Base-by-base conservation (phyloP, 805 yeast genomes). In the Ogataea glucozyma region DNA sequence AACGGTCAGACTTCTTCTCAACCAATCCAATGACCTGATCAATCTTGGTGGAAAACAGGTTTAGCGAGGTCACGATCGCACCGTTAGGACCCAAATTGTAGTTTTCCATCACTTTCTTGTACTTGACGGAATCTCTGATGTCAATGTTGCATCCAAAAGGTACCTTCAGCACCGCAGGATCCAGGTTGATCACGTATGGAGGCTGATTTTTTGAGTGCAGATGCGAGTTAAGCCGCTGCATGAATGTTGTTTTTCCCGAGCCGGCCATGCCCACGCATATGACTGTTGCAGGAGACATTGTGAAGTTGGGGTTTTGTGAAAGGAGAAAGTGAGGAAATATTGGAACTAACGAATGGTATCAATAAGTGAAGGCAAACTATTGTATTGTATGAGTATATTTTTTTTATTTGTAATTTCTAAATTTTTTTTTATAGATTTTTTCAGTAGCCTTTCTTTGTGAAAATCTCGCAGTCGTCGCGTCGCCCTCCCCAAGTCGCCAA, bases 81-180 rank as follows among this genome's bases (percentile, higher is more conserved):
- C 99, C 99, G 61, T 93, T 93, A 11, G 99, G 99, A 0, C 99
- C 99, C 44, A 93, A 66, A 45, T 87, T 85, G 61, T 91, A 88
- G 60, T 90, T 90, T 55, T 89, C 93, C 98, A 91, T 93, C 32
- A 93, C 98, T 59, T 93, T 89, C 51, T 85, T 87, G 65, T 93
- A 93, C 61, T 93, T 91, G 47, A 93, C 88, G 0, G 97, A 87
- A 65, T 93, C 99, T 58, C 99, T 74, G 50, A 93, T 93, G 66
- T 93, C 99, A 48, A 93, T 89, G 61, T 93, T 89, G 31, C 95
- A 85, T 14, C 90, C 93, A 63, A 82, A 93, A 10, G 99, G 99
- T n/a, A 88, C 83, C 52, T 84, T 87, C 51, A 86, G 68, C 14
- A 93, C 98, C 1, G 99, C 99, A 1, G 99, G 99, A 69, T 93